Evolutionary conservation across 495 filamentous ascomycete genomes (phyloP).

Genomic region (Lophiotrema nucula): DNA sequence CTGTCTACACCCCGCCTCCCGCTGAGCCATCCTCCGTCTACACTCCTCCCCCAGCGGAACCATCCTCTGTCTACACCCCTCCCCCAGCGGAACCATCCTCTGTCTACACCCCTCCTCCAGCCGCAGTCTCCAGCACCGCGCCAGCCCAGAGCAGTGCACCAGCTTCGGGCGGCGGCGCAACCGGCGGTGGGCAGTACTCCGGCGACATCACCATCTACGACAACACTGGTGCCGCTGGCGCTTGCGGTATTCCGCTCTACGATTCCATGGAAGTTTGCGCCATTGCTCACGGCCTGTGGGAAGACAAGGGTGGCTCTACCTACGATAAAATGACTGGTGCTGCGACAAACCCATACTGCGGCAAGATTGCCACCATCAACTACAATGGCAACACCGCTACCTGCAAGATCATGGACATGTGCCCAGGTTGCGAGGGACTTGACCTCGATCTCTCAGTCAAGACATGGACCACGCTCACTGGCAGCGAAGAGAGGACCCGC

Average conservation of each 20-base stretch:
- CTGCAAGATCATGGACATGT: slow-evolving; percentile 70
- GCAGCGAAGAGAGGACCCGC: slow-evolving; percentile 12
- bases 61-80: slow-evolving; percentile 2
- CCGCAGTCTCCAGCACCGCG: neutral
- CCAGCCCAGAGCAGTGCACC: neutral
- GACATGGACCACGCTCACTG: slow-evolving; percentile 3
- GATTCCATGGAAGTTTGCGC: slow-evolving; percentile 4
- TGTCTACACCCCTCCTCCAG: neutral
- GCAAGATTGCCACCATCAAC: slow-evolving; percentile 61
- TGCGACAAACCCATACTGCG: slow-evolving; percentile 61
- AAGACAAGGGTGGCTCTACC: slow-evolving; percentile 2
- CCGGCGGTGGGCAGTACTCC: neutral
- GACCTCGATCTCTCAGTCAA: slow-evolving; percentile 11
- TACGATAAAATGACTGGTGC: slow-evolving; percentile 31
- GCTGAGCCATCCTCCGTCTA: too few species aligned
- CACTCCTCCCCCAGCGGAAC: slow-evolving; percentile 4
- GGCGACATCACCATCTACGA: slow-evolving; percentile 26
- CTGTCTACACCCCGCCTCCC: neutral
- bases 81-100: slow-evolving; percentile 14
- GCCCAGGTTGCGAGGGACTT: slow-evolving; percentile 58
- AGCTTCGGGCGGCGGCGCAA: neutral
- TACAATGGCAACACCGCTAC: slow-evolving; percentile 54
- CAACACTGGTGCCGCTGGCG: slow-evolving; percentile 5
- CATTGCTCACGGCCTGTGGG: neutral
- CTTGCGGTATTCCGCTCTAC: slow-evolving; percentile 9